phyloP scores from a whole-genome alignment of 768 basidiomycete species.

The Epithele typhae region DNA sequence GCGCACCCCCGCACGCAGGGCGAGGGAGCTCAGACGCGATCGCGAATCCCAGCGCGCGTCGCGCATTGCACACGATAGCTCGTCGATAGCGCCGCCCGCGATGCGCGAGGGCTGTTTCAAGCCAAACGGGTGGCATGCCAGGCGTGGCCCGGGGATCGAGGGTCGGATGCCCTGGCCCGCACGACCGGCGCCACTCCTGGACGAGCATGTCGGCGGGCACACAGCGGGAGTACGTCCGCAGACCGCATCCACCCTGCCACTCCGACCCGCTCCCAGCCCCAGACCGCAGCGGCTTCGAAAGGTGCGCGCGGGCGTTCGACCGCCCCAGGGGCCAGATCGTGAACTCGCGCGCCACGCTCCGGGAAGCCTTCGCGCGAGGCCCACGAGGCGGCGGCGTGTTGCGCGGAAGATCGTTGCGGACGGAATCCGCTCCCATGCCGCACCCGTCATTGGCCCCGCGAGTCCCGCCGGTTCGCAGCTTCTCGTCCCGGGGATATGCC shows the following conservation, averaged over 20 bases:
- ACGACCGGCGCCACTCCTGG: background rate
- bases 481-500: constrained; percentile 15
- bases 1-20: background rate
- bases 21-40: constrained; percentile 4
- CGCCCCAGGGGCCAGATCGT: too few relatives aligned
- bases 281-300: constrained; percentile 8
- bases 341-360: too few relatives aligned
- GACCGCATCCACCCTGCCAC: constrained; percentile 2
- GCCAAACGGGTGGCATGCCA: too few relatives aligned
- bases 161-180: too few relatives aligned
- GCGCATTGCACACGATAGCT: constrained; percentile 1
- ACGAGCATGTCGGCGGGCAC: constrained; percentile 3
- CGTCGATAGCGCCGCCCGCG: constrained; percentile 8
- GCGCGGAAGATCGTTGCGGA: constrained; percentile 6
- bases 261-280: constrained; percentile 1
- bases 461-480: background rate
- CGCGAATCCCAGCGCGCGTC: constrained; percentile 1
- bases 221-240: constrained; percentile 9
- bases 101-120: background rate
- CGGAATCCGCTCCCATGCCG: constrained; percentile 4
- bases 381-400: constrained; percentile 21
- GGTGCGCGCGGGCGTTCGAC: too few relatives aligned
- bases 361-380: constrained; percentile 7
- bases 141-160: too few relatives aligned
- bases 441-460: too few relatives aligned